Base-by-base conservation (phyloP, 768 basidiomycete species). In the Astraeus odoratus region DNA sequence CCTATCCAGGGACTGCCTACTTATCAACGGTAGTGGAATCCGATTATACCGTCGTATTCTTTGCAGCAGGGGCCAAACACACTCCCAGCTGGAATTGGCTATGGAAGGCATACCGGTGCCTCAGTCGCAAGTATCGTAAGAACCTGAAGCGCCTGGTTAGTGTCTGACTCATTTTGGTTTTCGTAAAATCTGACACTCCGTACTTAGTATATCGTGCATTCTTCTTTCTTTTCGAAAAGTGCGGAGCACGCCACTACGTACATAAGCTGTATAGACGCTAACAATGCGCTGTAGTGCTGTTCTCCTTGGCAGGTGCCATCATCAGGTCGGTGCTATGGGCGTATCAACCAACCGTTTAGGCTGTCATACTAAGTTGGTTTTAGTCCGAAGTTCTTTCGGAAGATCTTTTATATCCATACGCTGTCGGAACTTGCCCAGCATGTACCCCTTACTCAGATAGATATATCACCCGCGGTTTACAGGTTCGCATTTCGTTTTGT, bases 211-310 rank as follows among this genome's bases (percentile, higher is more conserved):
- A 85, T 93, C 48, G 84, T 93, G 3, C 90, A 93, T 56, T 81
- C 90, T 3, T 85, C 83, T 2, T 88, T 87, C 64, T 92, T 90
- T 64, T 81, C 89, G 4, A 92, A 89, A 65, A 90, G 89, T 88
- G 46, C 16, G 78, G 62, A 1, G 31, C 27, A 49, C n/a, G n/a
- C n/a, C 38, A 23, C 16, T 35, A 31, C 19, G 13, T 35, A 42
- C 22, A 25, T 16, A 38, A 34, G 26, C 15, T 31, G 16, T 30
- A 35, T n/a, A 42, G 12, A 24, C 10, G 22, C 43, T 50, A 45
- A 57, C 52, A 9, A 50, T 40, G 15, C 41, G 37, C 41, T 49
- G 16, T 48, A 92, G 89, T 91, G 88, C 67, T 93, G 3, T 90
- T 93, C 61, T 90, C 89, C 8, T 68, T 92, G 38, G 89, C 89